Conservation (phyloP, 768 basidiomycete genomes). For the Leucocoprinus sp. region DNA sequence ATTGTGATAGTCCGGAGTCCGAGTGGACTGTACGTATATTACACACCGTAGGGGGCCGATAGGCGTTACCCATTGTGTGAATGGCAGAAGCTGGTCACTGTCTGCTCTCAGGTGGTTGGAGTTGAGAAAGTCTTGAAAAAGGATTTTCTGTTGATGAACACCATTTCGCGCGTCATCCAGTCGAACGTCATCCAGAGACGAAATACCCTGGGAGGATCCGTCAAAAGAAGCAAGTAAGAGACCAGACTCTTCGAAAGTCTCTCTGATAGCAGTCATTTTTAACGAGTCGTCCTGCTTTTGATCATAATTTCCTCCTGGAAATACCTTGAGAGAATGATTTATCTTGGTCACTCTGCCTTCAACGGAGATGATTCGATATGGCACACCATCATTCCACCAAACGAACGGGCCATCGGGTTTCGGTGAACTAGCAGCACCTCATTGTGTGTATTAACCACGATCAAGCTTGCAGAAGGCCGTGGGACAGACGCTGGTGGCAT, state of each 20-base stretch:
- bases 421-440: conserved; percentile 66
- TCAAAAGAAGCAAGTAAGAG: conserved; percentile 39
- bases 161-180: conserved; percentile 48
- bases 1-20: conserved; percentile 3
- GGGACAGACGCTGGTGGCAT: conserved; percentile 22
- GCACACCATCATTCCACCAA: conserved; percentile 61
- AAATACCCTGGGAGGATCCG: conserved; percentile 7
- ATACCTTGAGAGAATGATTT: conserved; percentile 41
- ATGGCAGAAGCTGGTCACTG: conserved; percentile 44
- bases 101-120: conserved; percentile 37
- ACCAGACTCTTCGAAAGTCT: conserved; percentile 74
- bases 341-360: too few species aligned
- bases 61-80: conserved; percentile 76
- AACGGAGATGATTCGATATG: neutral
- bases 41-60: conserved; percentile 40
- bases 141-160: conserved; percentile 43
- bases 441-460: conserved; percentile 57
- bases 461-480: conserved; percentile 59
- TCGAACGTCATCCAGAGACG: conserved; percentile 24
- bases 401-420: conserved; percentile 54
- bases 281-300: conserved; percentile 48
- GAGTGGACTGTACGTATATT: neutral
- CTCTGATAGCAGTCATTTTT: conserved; percentile 58
- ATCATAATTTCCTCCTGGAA: conserved; percentile 70
- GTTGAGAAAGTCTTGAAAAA: conserved; percentile 47